Percentiles rank a stretch among this genome's conserved stretches.
Evolutionary conservation across 495 filamentous ascomycete species (phyloP).

Genomic region (Penicillium coprophilum): DNA sequence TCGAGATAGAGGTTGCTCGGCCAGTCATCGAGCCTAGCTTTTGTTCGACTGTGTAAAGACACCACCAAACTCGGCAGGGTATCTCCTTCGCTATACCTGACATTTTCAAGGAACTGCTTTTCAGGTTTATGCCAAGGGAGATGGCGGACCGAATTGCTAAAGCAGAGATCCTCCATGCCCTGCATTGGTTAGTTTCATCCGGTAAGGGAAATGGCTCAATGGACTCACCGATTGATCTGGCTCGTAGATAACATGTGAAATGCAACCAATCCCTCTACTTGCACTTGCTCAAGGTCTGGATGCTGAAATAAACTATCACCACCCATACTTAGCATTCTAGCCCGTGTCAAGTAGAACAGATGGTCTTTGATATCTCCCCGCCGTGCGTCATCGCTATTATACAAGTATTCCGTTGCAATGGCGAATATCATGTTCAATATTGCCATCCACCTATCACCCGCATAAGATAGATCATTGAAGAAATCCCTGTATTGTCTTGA

Average conservation of each 20-base stretch:
- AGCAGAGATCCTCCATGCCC: slow-evolving; percentile 62
- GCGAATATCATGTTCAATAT: slow-evolving; percentile 63
- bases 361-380: slow-evolving; percentile 48
- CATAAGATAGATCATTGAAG: slow-evolving; percentile 23
- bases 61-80: slow-evolving; percentile 64
- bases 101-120: slow-evolving; percentile 51
- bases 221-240: slow-evolving; percentile 57
- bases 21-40: slow-evolving; percentile 62
- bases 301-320: slow-evolving; percentile 48
- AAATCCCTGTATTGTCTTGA: slow-evolving; percentile 35
- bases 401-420: slow-evolving; percentile 54
- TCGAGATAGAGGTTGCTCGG: slow-evolving; percentile 53
- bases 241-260: slow-evolving; percentile 58
- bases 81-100: slow-evolving; percentile 55
- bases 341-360: slow-evolving; percentile 55
- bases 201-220: neutral
- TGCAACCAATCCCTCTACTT: slow-evolving; percentile 53
- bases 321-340: slow-evolving; percentile 51
- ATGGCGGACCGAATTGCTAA: slow-evolving; percentile 61
- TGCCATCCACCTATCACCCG: slow-evolving; percentile 52
- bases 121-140: slow-evolving; percentile 64
- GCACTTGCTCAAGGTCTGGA: slow-evolving; percentile 55
- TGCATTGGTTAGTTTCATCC: slow-evolving; percentile 24
- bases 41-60: slow-evolving; percentile 60
- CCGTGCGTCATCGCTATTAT: slow-evolving; percentile 46